Base-by-base conservation (phyloP, 2,329 filamentous ascomycete species). In the Shiraia sp. region DNA sequence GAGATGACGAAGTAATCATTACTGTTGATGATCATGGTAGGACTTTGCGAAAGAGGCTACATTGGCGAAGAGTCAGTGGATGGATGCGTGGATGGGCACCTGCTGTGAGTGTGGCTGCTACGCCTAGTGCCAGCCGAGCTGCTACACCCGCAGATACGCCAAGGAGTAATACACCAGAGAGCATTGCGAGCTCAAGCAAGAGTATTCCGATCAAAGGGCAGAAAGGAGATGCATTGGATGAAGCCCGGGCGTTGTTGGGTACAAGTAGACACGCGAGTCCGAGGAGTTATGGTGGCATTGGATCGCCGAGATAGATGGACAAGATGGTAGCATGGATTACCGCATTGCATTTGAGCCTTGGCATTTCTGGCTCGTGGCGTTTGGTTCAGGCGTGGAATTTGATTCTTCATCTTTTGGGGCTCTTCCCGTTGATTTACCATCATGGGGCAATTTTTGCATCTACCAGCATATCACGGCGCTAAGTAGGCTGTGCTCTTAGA, bases 51-150 rank as follows among this genome's bases (percentile, higher is more conserved):
- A 68, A 64, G 42, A 68, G 68, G 39, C 74, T 76, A 72, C 72
- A 73, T 36, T 85, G 81, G 82, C 71, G 74, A 28, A 70, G 74
- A 19, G 80, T 84, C 5, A 80, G 73, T 42, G 82, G 82, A 8
- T 85, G 80, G 80, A 83, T 85, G 81, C 74, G 81, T 45, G 82
- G 82, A 2, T 85, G 82, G 82, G 76, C 83, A 25, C 82, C 82
- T 1, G 75, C 69, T 39, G 68, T 76, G 17, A 70, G 68, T 46
- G 69, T 70, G 6, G 63, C 63, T 5, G 68, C 57, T 0, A 68
- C 65, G 4, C 66, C 66, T 3, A 62, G 50, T 32, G 55, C 47
- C 1, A 66, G 61, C 38, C 53, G 62, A 1, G 57, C 58, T 1
- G 34, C 35, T 1, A 69, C 65, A 15, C 66, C 66, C 2, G 55